phyloP scores from a whole-genome alignment of 2,329 filamentous ascomycete species.

The Claviceps arundinis region DNA sequence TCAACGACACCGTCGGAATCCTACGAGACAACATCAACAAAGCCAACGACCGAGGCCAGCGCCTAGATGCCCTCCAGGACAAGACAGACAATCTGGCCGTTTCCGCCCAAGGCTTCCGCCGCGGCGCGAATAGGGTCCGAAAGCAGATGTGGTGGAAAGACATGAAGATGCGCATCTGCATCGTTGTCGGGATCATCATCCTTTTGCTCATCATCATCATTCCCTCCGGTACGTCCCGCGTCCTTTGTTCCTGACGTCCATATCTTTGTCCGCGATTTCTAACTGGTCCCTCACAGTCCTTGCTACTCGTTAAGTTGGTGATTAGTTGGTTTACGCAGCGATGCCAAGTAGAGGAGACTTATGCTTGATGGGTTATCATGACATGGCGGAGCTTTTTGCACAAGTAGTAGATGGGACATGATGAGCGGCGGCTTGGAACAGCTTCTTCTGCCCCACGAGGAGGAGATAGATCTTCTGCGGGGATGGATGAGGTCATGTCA shows the following conservation, averaged over 20 bases:
- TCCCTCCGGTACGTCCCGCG: conserved; percentile 55
- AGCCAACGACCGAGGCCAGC: conserved; percentile 83
- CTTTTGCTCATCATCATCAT: conserved; percentile 90
- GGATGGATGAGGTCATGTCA: conserved; percentile 23
- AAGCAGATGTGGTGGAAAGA: conserved; percentile 99
- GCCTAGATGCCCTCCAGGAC: conserved; percentile 76
- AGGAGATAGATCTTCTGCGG: conserved; percentile 18
- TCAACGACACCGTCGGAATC: conserved; percentile 85
- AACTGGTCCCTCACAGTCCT: conserved; percentile 16
- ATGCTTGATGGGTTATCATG: neutral
- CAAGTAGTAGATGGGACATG: neutral
- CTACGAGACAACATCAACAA: conserved; percentile 98
- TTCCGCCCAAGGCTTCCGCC: conserved; percentile 89
- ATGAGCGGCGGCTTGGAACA: neutral
- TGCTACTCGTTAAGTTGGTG: conserved; percentile 19
- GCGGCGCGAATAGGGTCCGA: conserved; percentile 89
- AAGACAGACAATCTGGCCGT: conserved; percentile 90
- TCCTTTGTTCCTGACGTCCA: neutral
- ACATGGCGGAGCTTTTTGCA: neutral
- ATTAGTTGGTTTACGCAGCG: conserved; percentile 5
- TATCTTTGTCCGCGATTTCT: neutral
- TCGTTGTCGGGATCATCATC: conserved; percentile 82
- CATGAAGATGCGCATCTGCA: conserved; percentile 99
- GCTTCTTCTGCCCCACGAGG: conserved; percentile 7
- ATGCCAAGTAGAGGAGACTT: neutral